phyloP scores from a whole-genome alignment of 805 yeast species.

The Kuraishia piskuri region DNA sequence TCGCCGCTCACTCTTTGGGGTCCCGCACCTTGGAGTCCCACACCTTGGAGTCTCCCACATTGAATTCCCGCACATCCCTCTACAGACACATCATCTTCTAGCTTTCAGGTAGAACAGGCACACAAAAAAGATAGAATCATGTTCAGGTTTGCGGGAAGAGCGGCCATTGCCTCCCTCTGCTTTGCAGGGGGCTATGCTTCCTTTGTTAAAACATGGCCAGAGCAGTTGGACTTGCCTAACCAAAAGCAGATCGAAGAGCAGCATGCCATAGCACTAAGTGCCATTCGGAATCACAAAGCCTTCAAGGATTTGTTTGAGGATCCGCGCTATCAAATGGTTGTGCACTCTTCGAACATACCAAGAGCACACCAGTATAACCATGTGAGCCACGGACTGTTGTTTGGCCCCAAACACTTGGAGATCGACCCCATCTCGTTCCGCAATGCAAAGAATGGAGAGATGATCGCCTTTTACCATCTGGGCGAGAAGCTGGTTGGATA shows the following conservation, averaged over 20 bases:
- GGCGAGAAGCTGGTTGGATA: constrained; percentile 60
- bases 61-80: too few relatives aligned
- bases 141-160: not conserved
- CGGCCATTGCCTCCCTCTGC: constrained; percentile 5
- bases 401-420: constrained; percentile 59
- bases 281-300: constrained; percentile 16
- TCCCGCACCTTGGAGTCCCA: too few relatives aligned
- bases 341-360: constrained; percentile 42
- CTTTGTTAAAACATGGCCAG: constrained; percentile 23
- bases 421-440: constrained; percentile 68
- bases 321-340: constrained; percentile 15
- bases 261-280: constrained; percentile 16
- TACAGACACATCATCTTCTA: too few relatives aligned
- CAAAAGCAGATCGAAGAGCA: constrained; percentile 12
- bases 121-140: not conserved
- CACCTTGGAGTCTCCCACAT: too few relatives aligned
- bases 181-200: constrained; percentile 21
- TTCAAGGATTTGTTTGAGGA: constrained; percentile 17
- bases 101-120: too few relatives aligned
- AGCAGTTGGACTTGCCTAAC: constrained; percentile 6
- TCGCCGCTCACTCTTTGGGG: too few relatives aligned
- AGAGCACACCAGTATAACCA: constrained; percentile 51
- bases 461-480: constrained; percentile 61
- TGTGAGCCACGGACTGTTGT: constrained; percentile 64
- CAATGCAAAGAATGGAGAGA: constrained; percentile 39